Evolutionary conservation across 257 asterid genomes (phyloP).

Genomic region (Galeopsis tetrahit): DNA sequence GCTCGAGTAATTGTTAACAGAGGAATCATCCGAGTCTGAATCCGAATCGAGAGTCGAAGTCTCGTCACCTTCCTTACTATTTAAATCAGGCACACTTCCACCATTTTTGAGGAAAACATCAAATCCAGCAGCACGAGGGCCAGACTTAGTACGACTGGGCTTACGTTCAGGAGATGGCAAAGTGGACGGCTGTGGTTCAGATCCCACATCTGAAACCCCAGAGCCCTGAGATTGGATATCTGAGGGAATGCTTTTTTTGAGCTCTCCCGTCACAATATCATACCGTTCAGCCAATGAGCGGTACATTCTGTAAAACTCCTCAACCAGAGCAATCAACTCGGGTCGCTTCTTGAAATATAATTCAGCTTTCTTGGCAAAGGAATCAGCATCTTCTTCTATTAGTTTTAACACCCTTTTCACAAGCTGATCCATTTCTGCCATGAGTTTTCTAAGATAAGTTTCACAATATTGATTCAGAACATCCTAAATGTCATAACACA

Average conservation of each 20-base stretch:
- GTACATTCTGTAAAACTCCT: slow-evolving; percentile 68
- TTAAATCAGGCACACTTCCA: slow-evolving; percentile 60
- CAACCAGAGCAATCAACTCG: slow-evolving; percentile 61
- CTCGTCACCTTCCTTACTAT: slow-evolving; percentile 74
- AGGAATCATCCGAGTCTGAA: slow-evolving; percentile 84
- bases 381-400: slow-evolving; percentile 80
- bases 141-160: slow-evolving; percentile 57
- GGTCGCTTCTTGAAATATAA: slow-evolving; percentile 76
- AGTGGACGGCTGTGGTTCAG: slow-evolving; percentile 60
- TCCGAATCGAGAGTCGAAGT: slow-evolving; percentile 77
- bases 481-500: not conserved
- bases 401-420: slow-evolving; percentile 71
- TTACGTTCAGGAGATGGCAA: slow-evolving; percentile 54
- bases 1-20: slow-evolving; percentile 63
- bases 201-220: slow-evolving; percentile 69
- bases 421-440: slow-evolving; percentile 76
- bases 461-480: not conserved
- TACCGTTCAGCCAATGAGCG: slow-evolving; percentile 73
- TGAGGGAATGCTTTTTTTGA: slow-evolving; percentile 61
- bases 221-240: slow-evolving; percentile 96
- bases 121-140: slow-evolving; percentile 89
- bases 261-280: slow-evolving; percentile 71
- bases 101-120: slow-evolving; percentile 67
- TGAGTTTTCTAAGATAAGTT: not conserved
- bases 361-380: slow-evolving; percentile 80